phyloP scores from a whole-genome alignment of 2,329 filamentous ascomycete species.

The Beauveria bassiana region DNA sequence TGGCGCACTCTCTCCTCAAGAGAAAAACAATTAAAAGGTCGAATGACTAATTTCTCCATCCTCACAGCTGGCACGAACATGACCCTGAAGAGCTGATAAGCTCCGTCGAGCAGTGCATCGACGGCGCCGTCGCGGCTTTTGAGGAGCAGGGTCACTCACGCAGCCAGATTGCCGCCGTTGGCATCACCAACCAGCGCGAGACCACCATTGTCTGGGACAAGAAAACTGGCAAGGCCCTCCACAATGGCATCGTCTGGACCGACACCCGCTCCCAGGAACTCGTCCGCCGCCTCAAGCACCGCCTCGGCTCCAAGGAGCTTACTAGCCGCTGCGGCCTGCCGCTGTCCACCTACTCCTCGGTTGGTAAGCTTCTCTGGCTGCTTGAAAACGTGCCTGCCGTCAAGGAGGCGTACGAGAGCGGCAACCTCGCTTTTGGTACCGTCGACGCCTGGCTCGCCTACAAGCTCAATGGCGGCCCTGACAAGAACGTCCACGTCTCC shows the following conservation, averaged over 20 bases:
- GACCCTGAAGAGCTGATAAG: conserved; percentile 66
- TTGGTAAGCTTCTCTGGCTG: conserved; percentile 72
- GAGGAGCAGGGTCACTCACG: conserved; percentile 57
- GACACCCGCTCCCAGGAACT: conserved; percentile 69
- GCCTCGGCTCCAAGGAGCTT: conserved; percentile 59
- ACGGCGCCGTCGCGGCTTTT: conserved; percentile 63
- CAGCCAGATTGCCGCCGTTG: conserved; percentile 64
- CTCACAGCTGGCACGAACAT: conserved; percentile 72
- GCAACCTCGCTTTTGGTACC: conserved; percentile 68
- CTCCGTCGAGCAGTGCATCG: conserved; percentile 69
- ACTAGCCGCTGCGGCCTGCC: conserved; percentile 65
- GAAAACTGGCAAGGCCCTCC: conserved; percentile 65
- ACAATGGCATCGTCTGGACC: conserved; percentile 81
- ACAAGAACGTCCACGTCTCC: conserved; percentile 61
- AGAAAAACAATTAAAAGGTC: neutral
- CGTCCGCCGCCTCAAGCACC: conserved; percentile 63
- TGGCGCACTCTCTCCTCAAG: too few relatives aligned
- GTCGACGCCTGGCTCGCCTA: conserved; percentile 76
- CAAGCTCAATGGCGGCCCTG: conserved; percentile 65
- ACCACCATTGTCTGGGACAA: conserved; percentile 75
- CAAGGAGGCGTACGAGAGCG: conserved; percentile 62
- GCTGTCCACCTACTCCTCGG: conserved; percentile 75
- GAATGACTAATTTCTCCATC: neutral
- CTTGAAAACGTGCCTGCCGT: conserved; percentile 60
- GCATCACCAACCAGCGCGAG: conserved; percentile 79